phyloP scores from a whole-genome alignment of 495 filamentous ascomycete genomes.

The Oidiodendron maius region DNA sequence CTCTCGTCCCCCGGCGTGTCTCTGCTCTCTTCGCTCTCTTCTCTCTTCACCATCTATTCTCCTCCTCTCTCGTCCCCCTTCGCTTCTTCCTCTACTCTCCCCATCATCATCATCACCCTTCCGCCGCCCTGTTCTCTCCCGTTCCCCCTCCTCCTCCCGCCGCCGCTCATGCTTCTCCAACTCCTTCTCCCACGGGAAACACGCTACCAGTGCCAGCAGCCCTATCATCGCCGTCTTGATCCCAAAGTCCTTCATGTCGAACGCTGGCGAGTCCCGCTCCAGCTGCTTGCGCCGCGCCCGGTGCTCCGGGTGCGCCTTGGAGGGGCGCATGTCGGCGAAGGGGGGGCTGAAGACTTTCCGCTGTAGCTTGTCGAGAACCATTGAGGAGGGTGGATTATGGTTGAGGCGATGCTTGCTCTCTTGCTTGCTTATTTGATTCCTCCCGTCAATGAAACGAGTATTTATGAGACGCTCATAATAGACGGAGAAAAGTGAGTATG shows the following conservation, averaged over 20 bases:
- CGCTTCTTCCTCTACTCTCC: not conserved
- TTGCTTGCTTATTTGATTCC: too few relatives aligned
- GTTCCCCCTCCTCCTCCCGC: not conserved
- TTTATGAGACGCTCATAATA: too few relatives aligned
- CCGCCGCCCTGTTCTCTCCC: not conserved
- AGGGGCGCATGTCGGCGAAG: constrained; percentile 1
- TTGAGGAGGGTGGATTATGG: too few relatives aligned
- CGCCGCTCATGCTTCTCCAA: not conserved
- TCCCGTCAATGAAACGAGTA: too few relatives aligned
- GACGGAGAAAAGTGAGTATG: too few relatives aligned
- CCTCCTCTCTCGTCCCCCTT: not conserved
- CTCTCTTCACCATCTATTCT: too few relatives aligned
- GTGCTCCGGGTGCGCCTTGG: not conserved
- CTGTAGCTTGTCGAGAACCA: not conserved
- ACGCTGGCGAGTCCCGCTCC: not conserved
- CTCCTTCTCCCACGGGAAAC: constrained; percentile 6
- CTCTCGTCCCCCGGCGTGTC: not conserved
- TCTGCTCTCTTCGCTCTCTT: not conserved
- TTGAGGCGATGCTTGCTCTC: too few relatives aligned
- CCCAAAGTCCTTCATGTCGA: constrained; percentile 2
- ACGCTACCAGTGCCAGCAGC: not conserved
- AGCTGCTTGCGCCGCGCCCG: constrained; percentile 5
- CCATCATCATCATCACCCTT: not conserved
- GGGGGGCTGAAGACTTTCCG: not conserved
- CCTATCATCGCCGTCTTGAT: constrained; percentile 7